A percentile compares a stretch with the other conserved stretches of the same genome.
phyloP scores from a whole-genome alignment of 768 basidiomycete genomes.

The Boletus barrowsii region DNA sequence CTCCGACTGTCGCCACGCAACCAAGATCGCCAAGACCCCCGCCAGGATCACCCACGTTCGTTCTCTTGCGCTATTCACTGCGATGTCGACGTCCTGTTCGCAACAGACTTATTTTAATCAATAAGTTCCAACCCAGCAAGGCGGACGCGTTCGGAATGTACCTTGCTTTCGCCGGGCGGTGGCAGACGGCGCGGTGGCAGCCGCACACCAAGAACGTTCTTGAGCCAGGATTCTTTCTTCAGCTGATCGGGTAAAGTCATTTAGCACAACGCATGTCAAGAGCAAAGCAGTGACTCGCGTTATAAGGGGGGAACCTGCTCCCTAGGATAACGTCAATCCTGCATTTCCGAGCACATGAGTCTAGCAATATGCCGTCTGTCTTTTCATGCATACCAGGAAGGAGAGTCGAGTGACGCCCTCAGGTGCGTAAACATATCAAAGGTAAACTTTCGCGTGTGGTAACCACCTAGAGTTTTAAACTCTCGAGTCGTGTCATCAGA shows the following conservation, averaged over 20 bases:
- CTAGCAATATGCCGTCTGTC: no score
- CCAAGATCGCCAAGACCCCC: conserved; percentile 3
- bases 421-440: conserved; percentile 81
- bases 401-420: conserved; percentile 51
- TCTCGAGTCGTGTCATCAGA: not conserved
- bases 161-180: conserved; percentile 8
- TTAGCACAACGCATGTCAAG: not conserved
- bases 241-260: conserved; percentile 3
- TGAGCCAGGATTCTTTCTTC: conserved; percentile 27
- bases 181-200: conserved; percentile 23
- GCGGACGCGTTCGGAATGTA: not conserved
- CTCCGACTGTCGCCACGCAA: conserved; percentile 2
- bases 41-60: conserved; percentile 7
- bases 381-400: conserved; percentile 28
- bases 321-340: conserved; percentile 28
- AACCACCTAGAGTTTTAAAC: conserved; percentile 45
- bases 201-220: conserved; percentile 6
- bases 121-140: not conserved
- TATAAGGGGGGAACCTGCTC: conserved; percentile 31
- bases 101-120: conserved; percentile 10
- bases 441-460: conserved; percentile 67
- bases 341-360: not conserved
- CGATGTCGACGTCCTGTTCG: not conserved
- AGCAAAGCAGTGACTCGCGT: conserved; percentile 7
- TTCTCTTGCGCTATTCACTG: not conserved